Base-by-base conservation (phyloP, 129 eudicot species). In the Escallonia herrerae region DNA sequence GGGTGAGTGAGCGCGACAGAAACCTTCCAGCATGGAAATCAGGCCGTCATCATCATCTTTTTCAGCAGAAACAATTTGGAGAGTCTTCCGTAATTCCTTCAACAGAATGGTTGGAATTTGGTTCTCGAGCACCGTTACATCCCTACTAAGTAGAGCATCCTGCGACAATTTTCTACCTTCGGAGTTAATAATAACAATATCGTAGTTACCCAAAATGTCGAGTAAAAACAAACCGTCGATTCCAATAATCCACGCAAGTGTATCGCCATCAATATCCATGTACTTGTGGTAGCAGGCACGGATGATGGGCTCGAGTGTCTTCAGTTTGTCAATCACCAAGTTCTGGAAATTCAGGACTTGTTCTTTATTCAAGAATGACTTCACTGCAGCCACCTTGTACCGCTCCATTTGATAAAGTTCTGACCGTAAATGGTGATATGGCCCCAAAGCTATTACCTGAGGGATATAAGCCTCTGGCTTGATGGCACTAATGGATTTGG, bases 1-100 rank as follows among this genome's bases (percentile, higher is more conserved):
- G 12, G 86, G 86, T 66, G 82, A 77, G 47, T 76, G 77, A 5
- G 58, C 72, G 62, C 74, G 62, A 58, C 80, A 82, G 60, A 73
- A 77, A 22, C 66, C 42, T 4, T 11, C 37, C 56, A 73, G 14
- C 68, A 72, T 67, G 3, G 72, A 14, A 22, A 49, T 73, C 56
- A 76, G 54, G 46, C 72, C 74, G 6, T 4, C 5, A 5, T 72
- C 66, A 56, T 43, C 53, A 0, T 65, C 58, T 6, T 12, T 13
- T 13, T 40, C 37, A 4, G 59, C 13, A 50, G 15, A 3, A 0
- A 59, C 50, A 5, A 13, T 47, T 5, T 55, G 12, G 10, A 74
- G 40, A 63, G 75, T 51, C 65, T 67, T 69, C 61, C 45, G 65
- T 38, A 81, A 65, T 69, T 77, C 64, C 12, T 61, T 65, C 15